These are phyloP conservation scores for Phyllosticta citribraziliensis DNA, from an alignment of 2,329 filamentous ascomycete species.

Conservation along the genomic window DNA sequence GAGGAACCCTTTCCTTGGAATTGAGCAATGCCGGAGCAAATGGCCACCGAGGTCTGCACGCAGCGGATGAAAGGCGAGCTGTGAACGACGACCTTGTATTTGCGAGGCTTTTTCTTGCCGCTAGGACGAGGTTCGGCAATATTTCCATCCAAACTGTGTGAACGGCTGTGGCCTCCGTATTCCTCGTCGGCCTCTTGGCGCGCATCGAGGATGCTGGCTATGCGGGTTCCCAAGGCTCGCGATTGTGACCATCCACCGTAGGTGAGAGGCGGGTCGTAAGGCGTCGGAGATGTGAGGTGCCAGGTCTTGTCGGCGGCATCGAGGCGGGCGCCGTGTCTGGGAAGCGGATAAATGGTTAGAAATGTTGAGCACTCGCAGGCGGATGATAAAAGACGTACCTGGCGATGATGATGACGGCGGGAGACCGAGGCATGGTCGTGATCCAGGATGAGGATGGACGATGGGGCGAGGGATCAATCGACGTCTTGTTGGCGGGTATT, in stretches of 20 bases:
- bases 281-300: constrained; percentile 85
- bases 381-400: constrained; percentile 25
- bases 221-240: constrained; percentile 69
- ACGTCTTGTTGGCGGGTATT: background rate
- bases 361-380: constrained; percentile 2
- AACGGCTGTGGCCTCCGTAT: constrained; percentile 21
- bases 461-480: background rate
- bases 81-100: constrained; percentile 76
- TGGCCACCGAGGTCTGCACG: constrained; percentile 81
- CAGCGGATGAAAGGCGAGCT: constrained; percentile 91
- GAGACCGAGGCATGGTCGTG: constrained; percentile 32
- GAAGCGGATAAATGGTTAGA: constrained; percentile 14
- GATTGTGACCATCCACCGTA: constrained; percentile 91
- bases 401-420: constrained; percentile 41
- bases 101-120: constrained; percentile 42
- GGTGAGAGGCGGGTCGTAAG: constrained; percentile 90
- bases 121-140: background rate
- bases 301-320: constrained; percentile 92
- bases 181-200: constrained; percentile 35
- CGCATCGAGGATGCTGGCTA: constrained; percentile 58
- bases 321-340: constrained; percentile 80
- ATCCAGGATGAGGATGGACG: background rate
- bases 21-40: constrained; percentile 74
- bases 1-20: constrained; percentile 32
- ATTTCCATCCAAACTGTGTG: constrained; percentile 14